Evolutionary conservation across 73 alveolate species (phyloP).

Genomic region (Loxodes magnus): DNA sequence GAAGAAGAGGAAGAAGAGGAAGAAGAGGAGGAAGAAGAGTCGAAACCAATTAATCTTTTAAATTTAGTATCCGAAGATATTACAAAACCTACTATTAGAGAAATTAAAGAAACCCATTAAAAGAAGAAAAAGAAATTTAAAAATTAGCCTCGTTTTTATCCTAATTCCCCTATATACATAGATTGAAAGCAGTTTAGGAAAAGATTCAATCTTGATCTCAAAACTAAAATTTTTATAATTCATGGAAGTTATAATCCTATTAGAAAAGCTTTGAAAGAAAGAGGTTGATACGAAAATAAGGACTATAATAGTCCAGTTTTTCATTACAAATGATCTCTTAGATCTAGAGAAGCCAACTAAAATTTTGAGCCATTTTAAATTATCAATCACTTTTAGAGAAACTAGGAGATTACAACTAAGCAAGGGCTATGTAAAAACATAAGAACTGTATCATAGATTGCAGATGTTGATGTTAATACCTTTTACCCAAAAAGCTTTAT

Average conservation of each 20-base stretch:
- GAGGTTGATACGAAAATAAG: slow-evolving; percentile 66
- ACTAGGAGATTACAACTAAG: slow-evolving; percentile 71
- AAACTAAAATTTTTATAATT: slow-evolving; percentile 31
- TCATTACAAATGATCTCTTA: slow-evolving; percentile 28
- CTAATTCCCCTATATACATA: slow-evolving; percentile 16
- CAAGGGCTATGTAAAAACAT: slow-evolving; percentile 69
- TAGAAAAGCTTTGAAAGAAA: slow-evolving; percentile 29
- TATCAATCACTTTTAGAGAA: slow-evolving; percentile 62
- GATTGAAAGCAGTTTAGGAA: slow-evolving; percentile 47
- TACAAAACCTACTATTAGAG: slow-evolving; percentile 2
- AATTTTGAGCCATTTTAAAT: slow-evolving; percentile 10
- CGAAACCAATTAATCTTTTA: too few species aligned
- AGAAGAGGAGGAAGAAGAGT: too few species aligned
- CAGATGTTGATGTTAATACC: slow-evolving; percentile 66
- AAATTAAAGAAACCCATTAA: too few species aligned
- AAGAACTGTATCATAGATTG: slow-evolving; percentile 67
- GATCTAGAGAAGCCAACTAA: slow-evolving; percentile 21
- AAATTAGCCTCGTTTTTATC: slow-evolving; percentile 10
- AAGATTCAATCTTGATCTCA: slow-evolving; percentile 33
- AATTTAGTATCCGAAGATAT: too few species aligned
- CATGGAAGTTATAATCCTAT: slow-evolving; percentile 38
- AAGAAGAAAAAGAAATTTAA: slow-evolving; percentile 20
- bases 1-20: too few species aligned
- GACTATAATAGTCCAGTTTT: slow-evolving; percentile 10
- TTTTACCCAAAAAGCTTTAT: slow-evolving; percentile 88